Evolutionary conservation across 345 rosid species (phyloP).

Genomic region (Boechera divaricarpa): DNA sequence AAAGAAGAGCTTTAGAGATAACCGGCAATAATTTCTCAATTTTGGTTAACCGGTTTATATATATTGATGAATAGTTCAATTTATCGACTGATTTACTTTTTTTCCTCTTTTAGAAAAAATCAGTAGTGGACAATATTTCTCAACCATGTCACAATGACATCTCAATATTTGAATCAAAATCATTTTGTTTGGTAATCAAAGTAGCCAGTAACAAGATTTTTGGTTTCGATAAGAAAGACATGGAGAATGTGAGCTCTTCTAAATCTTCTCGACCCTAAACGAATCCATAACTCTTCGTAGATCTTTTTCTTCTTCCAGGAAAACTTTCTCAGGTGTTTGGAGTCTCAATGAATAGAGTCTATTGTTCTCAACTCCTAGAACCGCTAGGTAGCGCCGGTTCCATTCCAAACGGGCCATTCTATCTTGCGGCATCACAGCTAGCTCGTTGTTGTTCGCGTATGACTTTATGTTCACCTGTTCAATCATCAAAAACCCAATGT

Average conservation of each 20-base stretch:
- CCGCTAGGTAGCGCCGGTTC: conserved; percentile 86
- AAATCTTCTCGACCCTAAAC: conserved; percentile 79
- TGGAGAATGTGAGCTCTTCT: conserved; percentile 14
- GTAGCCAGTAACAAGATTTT: conserved; percentile 8
- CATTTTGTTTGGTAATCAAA: background rate
- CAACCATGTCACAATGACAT: background rate
- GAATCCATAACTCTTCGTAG: conserved; percentile 89
- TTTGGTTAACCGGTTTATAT: conserved; percentile 1
- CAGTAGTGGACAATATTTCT: background rate
- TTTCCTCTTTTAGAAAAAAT: background rate
- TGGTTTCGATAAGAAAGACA: background rate
- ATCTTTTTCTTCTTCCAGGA: conserved; percentile 79
- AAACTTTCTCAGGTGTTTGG: conserved; percentile 91
- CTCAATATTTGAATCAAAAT: conserved; percentile 15
- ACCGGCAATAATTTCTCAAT: background rate
- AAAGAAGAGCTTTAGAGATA: background rate
- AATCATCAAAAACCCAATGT: background rate
- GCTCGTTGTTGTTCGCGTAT: conserved; percentile 84
- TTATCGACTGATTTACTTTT: background rate
- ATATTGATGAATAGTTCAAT: background rate
- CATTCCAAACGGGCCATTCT: conserved; percentile 85
- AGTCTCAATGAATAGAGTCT: conserved; percentile 78
- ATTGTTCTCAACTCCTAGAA: conserved; percentile 79
- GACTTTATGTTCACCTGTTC: conserved; percentile 90
- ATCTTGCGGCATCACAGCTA: conserved; percentile 92